Evolutionary conservation across 192 early-diverging fungal genomes (phyloP).

Genomic region (Umbelopsis sp.): DNA sequence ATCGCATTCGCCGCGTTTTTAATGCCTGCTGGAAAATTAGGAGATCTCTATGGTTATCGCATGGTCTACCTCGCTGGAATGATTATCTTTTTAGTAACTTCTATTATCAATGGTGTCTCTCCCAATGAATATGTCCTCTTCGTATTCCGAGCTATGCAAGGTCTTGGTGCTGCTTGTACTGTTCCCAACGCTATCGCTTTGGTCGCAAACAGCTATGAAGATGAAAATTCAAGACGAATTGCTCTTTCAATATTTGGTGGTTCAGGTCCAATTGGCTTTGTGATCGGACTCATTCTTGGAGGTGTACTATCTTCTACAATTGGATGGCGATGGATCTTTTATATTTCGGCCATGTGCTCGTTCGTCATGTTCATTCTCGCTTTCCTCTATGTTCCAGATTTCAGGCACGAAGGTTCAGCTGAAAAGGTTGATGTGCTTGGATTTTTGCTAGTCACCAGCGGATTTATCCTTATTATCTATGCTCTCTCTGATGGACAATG

Average conservation of each 20-base stretch:
- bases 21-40: slow-evolving; percentile 34
- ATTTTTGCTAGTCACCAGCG: slow-evolving; percentile 33
- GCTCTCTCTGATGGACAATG: slow-evolving; percentile 41
- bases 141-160: slow-evolving; percentile 39
- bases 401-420: slow-evolving; percentile 20
- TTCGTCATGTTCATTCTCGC: slow-evolving; percentile 35
- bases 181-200: slow-evolving; percentile 43
- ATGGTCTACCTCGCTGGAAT: slow-evolving; percentile 36
- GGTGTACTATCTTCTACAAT: slow-evolving; percentile 41
- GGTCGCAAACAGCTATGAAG: slow-evolving; percentile 36
- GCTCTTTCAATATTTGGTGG: neutral
- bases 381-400: slow-evolving; percentile 39
- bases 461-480: slow-evolving; percentile 38
- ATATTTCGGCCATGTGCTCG: slow-evolving; percentile 43
- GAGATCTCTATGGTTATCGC: slow-evolving; percentile 42
- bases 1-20: slow-evolving; percentile 40
- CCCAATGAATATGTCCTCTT: slow-evolving; percentile 36
- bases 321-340: slow-evolving; percentile 47
- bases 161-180: slow-evolving; percentile 39
- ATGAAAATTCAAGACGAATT: neutral
- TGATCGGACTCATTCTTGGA: slow-evolving; percentile 39
- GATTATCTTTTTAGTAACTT: slow-evolving; percentile 32
- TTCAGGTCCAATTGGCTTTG: slow-evolving; percentile 6
- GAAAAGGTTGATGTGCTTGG: slow-evolving; percentile 39
- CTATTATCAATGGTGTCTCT: slow-evolving; percentile 33